phyloP scores from a whole-genome alignment of 2,329 filamentous ascomycete species.

The Cercospora citrullina region DNA sequence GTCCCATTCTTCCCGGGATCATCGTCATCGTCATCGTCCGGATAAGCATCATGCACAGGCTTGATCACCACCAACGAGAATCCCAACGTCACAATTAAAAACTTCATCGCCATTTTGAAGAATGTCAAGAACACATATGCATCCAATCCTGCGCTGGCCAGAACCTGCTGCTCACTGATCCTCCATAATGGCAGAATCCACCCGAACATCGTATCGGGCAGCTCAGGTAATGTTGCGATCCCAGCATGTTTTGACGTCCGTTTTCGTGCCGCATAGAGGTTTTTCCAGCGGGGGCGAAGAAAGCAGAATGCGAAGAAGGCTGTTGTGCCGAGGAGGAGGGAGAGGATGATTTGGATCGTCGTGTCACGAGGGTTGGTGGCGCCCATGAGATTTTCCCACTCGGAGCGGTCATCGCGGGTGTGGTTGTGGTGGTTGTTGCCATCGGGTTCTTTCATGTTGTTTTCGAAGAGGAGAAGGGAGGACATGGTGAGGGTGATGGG shows the following conservation, averaged over 20 bases:
- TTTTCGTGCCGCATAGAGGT: slow-evolving; percentile 86
- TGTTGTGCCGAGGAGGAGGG: slow-evolving; percentile 65
- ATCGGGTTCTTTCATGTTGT: slow-evolving; percentile 11
- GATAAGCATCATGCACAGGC: slow-evolving; percentile 76
- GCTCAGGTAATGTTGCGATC: slow-evolving; percentile 64
- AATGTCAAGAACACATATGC: slow-evolving; percentile 95
- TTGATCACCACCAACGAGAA: slow-evolving; percentile 79
- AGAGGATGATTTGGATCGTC: slow-evolving; percentile 68
- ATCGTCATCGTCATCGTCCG: slow-evolving; percentile 40
- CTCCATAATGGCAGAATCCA: slow-evolving; percentile 87
- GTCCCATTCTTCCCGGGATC: slow-evolving; percentile 23
- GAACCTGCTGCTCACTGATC: slow-evolving; percentile 84
- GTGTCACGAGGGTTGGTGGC: slow-evolving; percentile 47
- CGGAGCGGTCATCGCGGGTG: neutral
- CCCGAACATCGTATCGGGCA: slow-evolving; percentile 83
- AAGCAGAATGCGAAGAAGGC: slow-evolving; percentile 78
- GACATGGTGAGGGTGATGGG: neutral
- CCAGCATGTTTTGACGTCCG: slow-evolving; percentile 64
- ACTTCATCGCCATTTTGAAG: slow-evolving; percentile 90
- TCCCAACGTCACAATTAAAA: slow-evolving; percentile 76
- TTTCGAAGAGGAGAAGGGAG: neutral
- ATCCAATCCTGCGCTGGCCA: slow-evolving; percentile 88
- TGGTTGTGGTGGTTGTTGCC: slow-evolving; percentile 12
- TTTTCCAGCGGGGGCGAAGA: slow-evolving; percentile 86
- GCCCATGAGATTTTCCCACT: slow-evolving; percentile 33